These are phyloP conservation scores for Vanderwaltozyma yarrowii DNA, from an alignment of 805 yeast species.

Conservation along the genomic window DNA sequence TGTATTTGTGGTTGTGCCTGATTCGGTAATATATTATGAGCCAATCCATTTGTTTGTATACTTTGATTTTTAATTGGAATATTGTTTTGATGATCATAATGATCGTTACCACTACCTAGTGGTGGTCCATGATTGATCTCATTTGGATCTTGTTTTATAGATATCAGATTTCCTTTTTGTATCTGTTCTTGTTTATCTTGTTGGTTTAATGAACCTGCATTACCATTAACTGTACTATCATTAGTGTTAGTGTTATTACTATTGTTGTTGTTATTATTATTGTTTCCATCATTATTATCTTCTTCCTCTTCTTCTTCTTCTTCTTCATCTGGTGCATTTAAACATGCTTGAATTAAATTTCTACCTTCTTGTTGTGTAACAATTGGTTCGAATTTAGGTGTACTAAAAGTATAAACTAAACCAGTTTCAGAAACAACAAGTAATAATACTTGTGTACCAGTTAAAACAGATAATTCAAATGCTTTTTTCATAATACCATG, in stretches of 20 bases:
- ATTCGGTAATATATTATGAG: constrained; percentile 1
- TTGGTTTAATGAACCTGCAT: constrained; percentile 3
- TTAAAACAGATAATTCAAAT: constrained; percentile 90
- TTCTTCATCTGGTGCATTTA: constrained; percentile 91
- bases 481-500: constrained; percentile 99
- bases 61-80: neutral
- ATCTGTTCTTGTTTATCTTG: neutral
- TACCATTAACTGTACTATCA: constrained; percentile 1
- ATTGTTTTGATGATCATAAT: neutral
- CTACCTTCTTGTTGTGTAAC: constrained; percentile 97
- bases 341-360: constrained; percentile 90
- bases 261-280: constrained; percentile 21
- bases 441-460: constrained; percentile 93
- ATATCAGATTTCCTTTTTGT: neutral
- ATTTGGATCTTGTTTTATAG: neutral
- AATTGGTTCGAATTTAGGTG: constrained; percentile 97
- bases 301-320: constrained; percentile 58
- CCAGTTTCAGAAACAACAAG: constrained; percentile 98
- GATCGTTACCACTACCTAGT: neutral
- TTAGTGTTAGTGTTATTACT: constrained; percentile 25
- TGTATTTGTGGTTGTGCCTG: constrained; percentile 3
- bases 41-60: neutral
- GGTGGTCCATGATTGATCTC: neutral
- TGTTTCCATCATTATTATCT: constrained; percentile 32
- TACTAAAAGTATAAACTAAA: constrained; percentile 92